Conservation (phyloP, 2,329 filamentous ascomycete species). For the Aspergillus costaricaensis region DNA sequence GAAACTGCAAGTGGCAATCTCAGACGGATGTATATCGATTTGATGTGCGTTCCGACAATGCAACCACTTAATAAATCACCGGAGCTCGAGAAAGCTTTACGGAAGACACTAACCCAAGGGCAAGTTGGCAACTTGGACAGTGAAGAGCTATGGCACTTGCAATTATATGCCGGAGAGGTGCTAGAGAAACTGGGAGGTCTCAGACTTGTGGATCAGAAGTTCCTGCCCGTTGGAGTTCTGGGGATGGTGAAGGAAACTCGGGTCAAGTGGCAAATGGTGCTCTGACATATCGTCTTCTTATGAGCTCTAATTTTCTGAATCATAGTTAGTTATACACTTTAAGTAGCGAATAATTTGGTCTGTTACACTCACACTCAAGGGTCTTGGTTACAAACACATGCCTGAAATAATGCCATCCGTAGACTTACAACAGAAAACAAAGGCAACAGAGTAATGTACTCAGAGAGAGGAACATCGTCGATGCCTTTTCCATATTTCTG, state of each 20-base stretch:
- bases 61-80: slow-evolving; percentile 19
- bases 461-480: too few relatives aligned
- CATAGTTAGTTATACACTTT: too few relatives aligned
- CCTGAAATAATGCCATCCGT: too few relatives aligned
- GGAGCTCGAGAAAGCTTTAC: slow-evolving; percentile 26
- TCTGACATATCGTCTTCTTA: slow-evolving; percentile 23
- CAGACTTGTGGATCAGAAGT: slow-evolving; percentile 43
- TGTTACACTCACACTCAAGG: too few relatives aligned
- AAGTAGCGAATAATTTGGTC: too few relatives aligned
- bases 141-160: slow-evolving; percentile 36
- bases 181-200: slow-evolving; percentile 39
- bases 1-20: slow-evolving; percentile 27
- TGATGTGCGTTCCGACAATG: slow-evolving; percentile 28
- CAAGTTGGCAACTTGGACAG: background rate
- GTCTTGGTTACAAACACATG: too few relatives aligned
- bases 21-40: slow-evolving; percentile 22
- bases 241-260: slow-evolving; percentile 44
- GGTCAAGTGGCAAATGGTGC: slow-evolving; percentile 46
- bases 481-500: too few relatives aligned
- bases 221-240: slow-evolving; percentile 43
- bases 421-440: too few relatives aligned
- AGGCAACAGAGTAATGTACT: too few relatives aligned
- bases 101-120: slow-evolving; percentile 5
- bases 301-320: too few relatives aligned
- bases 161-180: slow-evolving; percentile 39